Conservation (phyloP, 2,329 filamentous ascomycete genomes). For the Huntiella decipiens region DNA sequence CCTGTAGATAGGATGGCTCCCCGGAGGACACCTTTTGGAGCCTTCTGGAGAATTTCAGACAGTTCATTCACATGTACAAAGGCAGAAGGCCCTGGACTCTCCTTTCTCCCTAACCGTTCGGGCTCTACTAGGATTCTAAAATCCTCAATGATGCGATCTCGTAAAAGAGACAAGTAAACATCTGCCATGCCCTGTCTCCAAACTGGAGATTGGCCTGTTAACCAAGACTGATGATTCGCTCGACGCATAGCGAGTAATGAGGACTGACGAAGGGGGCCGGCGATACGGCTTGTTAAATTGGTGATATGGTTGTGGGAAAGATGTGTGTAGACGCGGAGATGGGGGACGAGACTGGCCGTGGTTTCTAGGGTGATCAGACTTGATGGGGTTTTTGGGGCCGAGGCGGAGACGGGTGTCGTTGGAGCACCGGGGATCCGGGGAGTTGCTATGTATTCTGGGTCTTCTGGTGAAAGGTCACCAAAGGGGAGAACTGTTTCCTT, state of each 20-base stretch:
- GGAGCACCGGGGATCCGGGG: conserved; percentile 8
- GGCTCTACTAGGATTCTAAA: conserved; percentile 17
- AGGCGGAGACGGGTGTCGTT: conserved; percentile 10
- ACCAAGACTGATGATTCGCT: conserved; percentile 4
- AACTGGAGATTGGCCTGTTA: conserved; percentile 14
- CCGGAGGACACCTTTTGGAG: conserved; percentile 11
- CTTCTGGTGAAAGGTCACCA: background rate
- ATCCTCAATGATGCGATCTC: conserved; percentile 27
- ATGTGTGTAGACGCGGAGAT: conserved; percentile 7
- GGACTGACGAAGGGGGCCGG: background rate
- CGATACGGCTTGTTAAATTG: background rate
- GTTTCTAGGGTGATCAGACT: background rate
- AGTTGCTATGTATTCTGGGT: conserved; percentile 5
- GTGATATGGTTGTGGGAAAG: background rate
- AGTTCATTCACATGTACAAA: conserved; percentile 14
- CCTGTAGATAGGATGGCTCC: background rate
- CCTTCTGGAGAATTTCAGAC: conserved; percentile 22
- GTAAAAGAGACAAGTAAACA: conserved; percentile 31
- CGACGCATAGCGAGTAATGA: conserved; percentile 4
- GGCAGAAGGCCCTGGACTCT: conserved; percentile 3
- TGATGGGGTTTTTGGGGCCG: background rate
- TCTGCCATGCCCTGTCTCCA: conserved; percentile 39
- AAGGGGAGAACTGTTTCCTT: background rate
- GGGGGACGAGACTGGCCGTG: background rate
- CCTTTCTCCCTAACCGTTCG: conserved; percentile 1